Base-by-base conservation (phyloP, 495 filamentous ascomycete genomes). In the Aspergillus nidulans region DNA sequence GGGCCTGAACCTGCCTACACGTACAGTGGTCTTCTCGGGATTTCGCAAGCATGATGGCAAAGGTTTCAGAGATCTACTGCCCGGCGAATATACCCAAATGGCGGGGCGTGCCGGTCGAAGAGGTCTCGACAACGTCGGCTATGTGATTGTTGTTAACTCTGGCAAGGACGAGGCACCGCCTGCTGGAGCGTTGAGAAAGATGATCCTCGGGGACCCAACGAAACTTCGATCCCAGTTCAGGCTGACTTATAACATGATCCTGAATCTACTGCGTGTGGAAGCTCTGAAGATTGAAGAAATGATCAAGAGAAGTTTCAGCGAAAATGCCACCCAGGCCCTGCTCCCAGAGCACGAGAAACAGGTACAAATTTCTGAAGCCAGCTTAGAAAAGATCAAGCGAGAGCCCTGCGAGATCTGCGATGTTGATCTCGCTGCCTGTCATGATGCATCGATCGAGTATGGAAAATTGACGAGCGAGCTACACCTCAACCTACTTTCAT, bases 251-350 rank as follows among this genome's bases (percentile, higher is more conserved):
- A 97, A 96, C 69, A 98, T 98, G 94, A 98, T 98, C 38, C 77
- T 98, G 41, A 98, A 97, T 62, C 81, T 98, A 7, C 77, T 98
- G 19, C 86, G 94, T 18, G 94, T 98, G 16, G 94, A 98, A 72
- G 95, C 94, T 6, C 72, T 98, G 52, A 97, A 96, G 73, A 97
- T 98, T 60, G 94, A 98, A 69, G 94, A 98, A 71, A 98, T 98
- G 94, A 98, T 98, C 74, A 98, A 98, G 78, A 84, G 94, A 58
- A 96, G 90, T 68, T 98, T 98, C 79, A 95, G 91, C 53, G 94
- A 98, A 70, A 94, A 98, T 72, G 91, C 91, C n/a, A 97, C 95
- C 0, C 95, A 97, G 63, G 92, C 95, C 56, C 75, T 97, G 28
- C 75, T 97, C 10, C 94, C 94, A 1, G 90, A 96, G 69, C 92